Percentiles rank a stretch among this genome's conserved stretches.
Evolutionary conservation across 2,329 filamentous ascomycete genomes (phyloP).

Genomic region (Pseudopithomyces maydicus): DNA sequence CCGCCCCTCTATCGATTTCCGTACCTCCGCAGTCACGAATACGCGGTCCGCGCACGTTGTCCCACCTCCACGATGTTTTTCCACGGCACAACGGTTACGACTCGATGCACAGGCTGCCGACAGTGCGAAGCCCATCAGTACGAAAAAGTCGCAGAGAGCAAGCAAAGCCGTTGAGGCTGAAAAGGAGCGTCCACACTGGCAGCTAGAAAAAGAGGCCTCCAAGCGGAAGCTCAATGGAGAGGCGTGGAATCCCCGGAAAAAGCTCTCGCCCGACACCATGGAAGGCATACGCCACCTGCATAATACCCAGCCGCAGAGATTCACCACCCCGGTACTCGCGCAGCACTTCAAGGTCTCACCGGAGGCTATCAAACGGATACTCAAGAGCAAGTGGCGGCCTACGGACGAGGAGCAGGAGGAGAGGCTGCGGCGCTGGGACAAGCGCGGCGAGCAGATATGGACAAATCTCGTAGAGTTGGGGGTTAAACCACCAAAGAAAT

Average conservation of each 20-base stretch:
- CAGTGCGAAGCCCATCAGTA: conserved; percentile 23
- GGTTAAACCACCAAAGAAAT: conserved; percentile 61
- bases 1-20: conserved; percentile 17
- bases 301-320: conserved; percentile 74
- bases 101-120: neutral
- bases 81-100: conserved; percentile 11
- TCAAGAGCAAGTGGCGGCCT: conserved; percentile 78
- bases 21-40: conserved; percentile 8
- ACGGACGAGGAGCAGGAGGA: conserved; percentile 52
- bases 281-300: conserved; percentile 88
- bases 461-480: conserved; percentile 55
- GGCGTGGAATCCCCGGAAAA: conserved; percentile 81
- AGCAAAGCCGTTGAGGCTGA: conserved; percentile 6
- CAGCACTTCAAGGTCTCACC: conserved; percentile 82
- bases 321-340: conserved; percentile 75
- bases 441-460: conserved; percentile 56
- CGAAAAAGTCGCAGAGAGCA: conserved; percentile 37
- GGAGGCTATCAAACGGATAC: conserved; percentile 84
- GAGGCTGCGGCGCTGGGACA: conserved; percentile 52
- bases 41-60: conserved; percentile 5
- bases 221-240: conserved; percentile 77
- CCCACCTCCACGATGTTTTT: conserved; percentile 21
- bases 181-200: conserved; percentile 63
- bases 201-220: conserved; percentile 74
- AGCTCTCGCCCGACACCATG: conserved; percentile 87